These are phyloP conservation scores for Zygotorulaspora chibaensis DNA, from an alignment of 805 yeast species.

Conservation along the genomic window DNA sequence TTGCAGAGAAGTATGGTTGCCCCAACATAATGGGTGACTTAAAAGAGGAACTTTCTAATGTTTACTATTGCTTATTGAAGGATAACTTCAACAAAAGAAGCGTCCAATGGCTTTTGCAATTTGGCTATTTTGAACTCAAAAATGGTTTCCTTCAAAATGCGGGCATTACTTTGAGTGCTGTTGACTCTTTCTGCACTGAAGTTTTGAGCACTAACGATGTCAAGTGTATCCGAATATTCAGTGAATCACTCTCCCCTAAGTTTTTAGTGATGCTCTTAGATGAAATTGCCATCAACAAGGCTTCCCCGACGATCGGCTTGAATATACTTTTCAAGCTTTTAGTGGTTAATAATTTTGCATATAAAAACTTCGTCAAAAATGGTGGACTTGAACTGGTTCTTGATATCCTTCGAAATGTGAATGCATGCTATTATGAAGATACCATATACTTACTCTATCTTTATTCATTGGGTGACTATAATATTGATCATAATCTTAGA, in stretches of 20 bases:
- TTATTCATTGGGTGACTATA: slow-evolving; percentile 22
- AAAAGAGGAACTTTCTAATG: slow-evolving; percentile 16
- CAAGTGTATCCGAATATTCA: slow-evolving; percentile 43
- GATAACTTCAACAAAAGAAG: slow-evolving; percentile 52
- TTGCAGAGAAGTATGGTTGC: slow-evolving; percentile 36
- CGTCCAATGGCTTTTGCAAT: slow-evolving; percentile 49
- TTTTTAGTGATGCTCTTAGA: slow-evolving; percentile 56
- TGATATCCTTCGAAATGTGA: slow-evolving; percentile 41
- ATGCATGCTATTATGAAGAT: slow-evolving; percentile 34
- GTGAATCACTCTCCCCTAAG: slow-evolving; percentile 54
- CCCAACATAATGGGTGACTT: slow-evolving; percentile 41
- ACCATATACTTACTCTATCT: slow-evolving; percentile 46
- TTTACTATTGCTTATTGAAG: slow-evolving; percentile 35
- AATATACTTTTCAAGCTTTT: slow-evolving; percentile 50
- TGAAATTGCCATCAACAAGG: slow-evolving; percentile 26
- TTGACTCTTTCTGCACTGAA: slow-evolving; percentile 33
- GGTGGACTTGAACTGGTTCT: slow-evolving; percentile 42
- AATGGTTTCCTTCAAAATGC: slow-evolving; percentile 27
- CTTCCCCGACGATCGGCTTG: slow-evolving; percentile 23
- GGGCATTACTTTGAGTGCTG: slow-evolving; percentile 31
- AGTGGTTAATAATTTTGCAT: slow-evolving; percentile 43
- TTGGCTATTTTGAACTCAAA: slow-evolving; percentile 46
- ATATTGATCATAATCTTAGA: background rate
- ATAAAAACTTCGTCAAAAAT: slow-evolving; percentile 47
- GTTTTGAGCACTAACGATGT: slow-evolving; percentile 40